phyloP scores from a whole-genome alignment of 1,284 basidiomycete species.

The Dichomitus squalens region DNA sequence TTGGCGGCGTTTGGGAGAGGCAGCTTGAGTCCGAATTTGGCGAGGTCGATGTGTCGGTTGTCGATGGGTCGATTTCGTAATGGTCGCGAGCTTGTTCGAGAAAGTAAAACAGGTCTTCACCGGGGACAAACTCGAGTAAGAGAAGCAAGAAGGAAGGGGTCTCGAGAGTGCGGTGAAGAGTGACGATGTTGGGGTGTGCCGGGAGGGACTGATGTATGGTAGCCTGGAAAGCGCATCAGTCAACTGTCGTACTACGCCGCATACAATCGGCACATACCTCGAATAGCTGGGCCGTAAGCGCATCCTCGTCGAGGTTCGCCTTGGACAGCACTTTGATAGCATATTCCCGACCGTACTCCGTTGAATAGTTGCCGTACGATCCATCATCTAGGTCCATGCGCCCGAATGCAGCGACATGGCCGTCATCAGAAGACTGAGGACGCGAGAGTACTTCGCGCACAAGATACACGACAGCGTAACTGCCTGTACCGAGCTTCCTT shows the following conservation, averaged over 20 bases:
- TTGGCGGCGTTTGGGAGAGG: conserved; percentile 81
- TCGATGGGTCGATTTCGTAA: conserved; percentile 59
- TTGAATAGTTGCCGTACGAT: conserved; percentile 38
- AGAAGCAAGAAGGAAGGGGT: conserved; percentile 81
- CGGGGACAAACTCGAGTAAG: conserved; percentile 91
- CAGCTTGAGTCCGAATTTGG: conserved; percentile 28
- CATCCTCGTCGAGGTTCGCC: conserved; percentile 86
- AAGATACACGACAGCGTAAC: conserved; percentile 93
- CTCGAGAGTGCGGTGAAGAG: conserved; percentile 88
- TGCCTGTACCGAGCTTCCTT: conserved; percentile 82
- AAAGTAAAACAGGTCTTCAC: conserved; percentile 97
- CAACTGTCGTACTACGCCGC: background rate
- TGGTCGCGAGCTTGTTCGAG: conserved; percentile 91
- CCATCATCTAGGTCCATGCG: conserved; percentile 60
- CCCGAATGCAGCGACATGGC: conserved; percentile 60
- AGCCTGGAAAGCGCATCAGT: conserved; percentile 51
- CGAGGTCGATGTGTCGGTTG: conserved; percentile 42
- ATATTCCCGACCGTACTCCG: conserved; percentile 82
- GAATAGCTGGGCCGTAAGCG: conserved; percentile 84
- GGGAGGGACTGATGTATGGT: conserved; percentile 94
- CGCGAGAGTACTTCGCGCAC: conserved; percentile 83
- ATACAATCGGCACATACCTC: conserved; percentile 57
- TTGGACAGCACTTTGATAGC: conserved; percentile 97
- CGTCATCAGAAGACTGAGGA: conserved; percentile 47
- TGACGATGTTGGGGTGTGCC: conserved; percentile 93